Conservation (phyloP, 2,329 filamentous ascomycete species). For the Pseudocercospora macadamiae region DNA sequence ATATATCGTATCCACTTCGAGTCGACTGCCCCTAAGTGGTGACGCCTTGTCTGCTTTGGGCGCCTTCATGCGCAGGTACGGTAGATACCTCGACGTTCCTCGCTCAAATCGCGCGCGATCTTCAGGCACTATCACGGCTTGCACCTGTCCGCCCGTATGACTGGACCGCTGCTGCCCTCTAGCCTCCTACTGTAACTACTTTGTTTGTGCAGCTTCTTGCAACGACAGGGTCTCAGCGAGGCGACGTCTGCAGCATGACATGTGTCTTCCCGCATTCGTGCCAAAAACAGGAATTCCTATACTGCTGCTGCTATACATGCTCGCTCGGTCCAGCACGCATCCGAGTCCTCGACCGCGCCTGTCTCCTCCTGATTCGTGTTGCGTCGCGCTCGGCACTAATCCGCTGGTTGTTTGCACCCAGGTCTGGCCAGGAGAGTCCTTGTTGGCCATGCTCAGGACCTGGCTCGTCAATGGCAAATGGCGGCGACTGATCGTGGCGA, state of each 20-base stretch:
- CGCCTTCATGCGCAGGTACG: constrained; percentile 2
- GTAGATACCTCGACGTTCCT: too few species aligned
- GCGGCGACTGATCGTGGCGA: constrained; percentile 20
- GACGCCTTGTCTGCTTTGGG: constrained; percentile 16
- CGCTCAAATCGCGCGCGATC: constrained; percentile 13
- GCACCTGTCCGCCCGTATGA: constrained; percentile 4
- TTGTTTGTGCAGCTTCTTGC: constrained; percentile 15
- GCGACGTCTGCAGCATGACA: constrained; percentile 14
- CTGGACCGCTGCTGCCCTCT: constrained; percentile 13
- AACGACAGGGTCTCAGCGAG: constrained; percentile 14
- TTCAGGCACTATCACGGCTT: constrained; percentile 23
- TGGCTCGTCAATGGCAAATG: constrained; percentile 17
- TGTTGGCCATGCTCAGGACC: constrained; percentile 16
- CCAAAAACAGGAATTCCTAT: not conserved
- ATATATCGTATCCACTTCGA: constrained; percentile 8
- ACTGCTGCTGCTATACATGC: not conserved
- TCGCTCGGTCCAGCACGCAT: not conserved
- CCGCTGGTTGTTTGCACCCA: constrained; percentile 17
- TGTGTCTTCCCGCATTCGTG: not conserved
- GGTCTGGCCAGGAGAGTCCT: constrained; percentile 14
- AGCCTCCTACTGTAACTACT: constrained; percentile 12
- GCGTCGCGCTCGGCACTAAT: not conserved
- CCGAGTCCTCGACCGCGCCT: too few species aligned
- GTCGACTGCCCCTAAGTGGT: not conserved
- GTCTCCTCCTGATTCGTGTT: not conserved